A percentile compares a stretch with the other conserved stretches of the same genome.
These are phyloP conservation scores for Panicum miliaceum DNA, from an alignment of 176 grass and related monocot genomes.

Conservation along the genomic window DNA sequence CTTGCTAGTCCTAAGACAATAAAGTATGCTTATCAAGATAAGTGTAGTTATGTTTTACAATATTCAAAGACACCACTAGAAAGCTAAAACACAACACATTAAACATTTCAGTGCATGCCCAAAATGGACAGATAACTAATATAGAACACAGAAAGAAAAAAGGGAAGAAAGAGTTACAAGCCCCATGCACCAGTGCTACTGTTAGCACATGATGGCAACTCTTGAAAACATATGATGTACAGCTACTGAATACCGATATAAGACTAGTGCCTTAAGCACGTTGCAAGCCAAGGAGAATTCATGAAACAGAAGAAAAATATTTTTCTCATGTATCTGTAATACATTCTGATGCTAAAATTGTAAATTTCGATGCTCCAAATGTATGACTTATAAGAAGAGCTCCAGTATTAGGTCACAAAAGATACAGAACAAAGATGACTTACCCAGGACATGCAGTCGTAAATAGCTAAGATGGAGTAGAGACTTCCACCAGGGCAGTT, in stretches of 20 bases:
- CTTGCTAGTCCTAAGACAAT: not conserved
- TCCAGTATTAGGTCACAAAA: constrained; percentile 12
- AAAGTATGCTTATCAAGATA: no score
- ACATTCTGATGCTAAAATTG: constrained; percentile 14
- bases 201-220: constrained; percentile 7
- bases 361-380: constrained; percentile 37
- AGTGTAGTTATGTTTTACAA: not conserved
- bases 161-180: not conserved
- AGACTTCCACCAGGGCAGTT: constrained; percentile 92
- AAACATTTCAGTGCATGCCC: not conserved
- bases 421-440: constrained; percentile 18
- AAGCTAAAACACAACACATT: not conserved
- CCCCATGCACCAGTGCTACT: not conserved
- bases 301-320: constrained; percentile 18
- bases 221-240: constrained; percentile 18
- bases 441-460: constrained; percentile 99
- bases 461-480: constrained; percentile 91
- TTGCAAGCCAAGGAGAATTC: constrained; percentile 1
- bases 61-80: not conserved
- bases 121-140: not conserved
- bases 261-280: not conserved
- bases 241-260: not conserved
- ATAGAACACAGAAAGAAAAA: not conserved
- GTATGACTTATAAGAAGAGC: constrained; percentile 1
- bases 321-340: not conserved